Evolutionary conservation across 139 green algal genomes (phyloP).

Genomic region (Protoeuglena noctilucae): DNA sequence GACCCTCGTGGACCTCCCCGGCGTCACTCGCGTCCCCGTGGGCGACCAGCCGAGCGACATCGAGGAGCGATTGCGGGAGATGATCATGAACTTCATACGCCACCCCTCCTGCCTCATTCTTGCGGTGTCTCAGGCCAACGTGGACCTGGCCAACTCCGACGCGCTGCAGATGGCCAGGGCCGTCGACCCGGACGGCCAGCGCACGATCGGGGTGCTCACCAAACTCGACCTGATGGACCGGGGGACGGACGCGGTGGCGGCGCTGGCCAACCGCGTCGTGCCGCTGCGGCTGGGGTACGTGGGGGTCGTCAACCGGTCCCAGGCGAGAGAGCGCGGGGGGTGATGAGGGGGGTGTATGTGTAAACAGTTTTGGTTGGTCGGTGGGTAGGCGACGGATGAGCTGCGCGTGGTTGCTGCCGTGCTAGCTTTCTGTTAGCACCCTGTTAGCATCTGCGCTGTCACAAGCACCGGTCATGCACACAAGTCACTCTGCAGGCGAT

Average conservation of each 20-base stretch:
- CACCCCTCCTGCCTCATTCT: conserved; percentile 76
- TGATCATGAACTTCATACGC: conserved; percentile 79
- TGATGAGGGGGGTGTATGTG: too few species aligned
- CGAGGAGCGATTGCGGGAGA: conserved; percentile 62
- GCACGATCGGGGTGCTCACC: conserved; percentile 72
- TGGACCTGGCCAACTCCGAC: conserved; percentile 85
- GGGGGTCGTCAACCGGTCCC: conserved; percentile 37
- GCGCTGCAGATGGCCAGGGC: conserved; percentile 78
- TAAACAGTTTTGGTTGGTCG: too few species aligned
- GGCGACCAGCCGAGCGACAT: conserved; percentile 94
- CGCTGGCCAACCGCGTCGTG: conserved; percentile 69
- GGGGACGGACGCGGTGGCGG: conserved; percentile 67
- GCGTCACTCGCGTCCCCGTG: conserved; percentile 89
- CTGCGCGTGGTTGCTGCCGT: too few species aligned
- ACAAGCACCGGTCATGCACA: too few species aligned
- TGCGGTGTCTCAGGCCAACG: conserved; percentile 89
- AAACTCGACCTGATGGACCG: conserved; percentile 99
- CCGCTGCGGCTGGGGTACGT: conserved; percentile 84
- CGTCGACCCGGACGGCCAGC: conserved; percentile 51
- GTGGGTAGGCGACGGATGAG: too few species aligned
- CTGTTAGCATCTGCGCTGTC: too few species aligned
- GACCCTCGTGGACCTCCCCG: conserved; percentile 94
- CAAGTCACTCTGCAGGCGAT: too few species aligned
- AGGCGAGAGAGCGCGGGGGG: conserved; percentile 23
- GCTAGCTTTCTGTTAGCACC: too few species aligned